phyloP scores from a whole-genome alignment of 2,329 filamentous ascomycete species.

The Mycogone perniciosa region DNA sequence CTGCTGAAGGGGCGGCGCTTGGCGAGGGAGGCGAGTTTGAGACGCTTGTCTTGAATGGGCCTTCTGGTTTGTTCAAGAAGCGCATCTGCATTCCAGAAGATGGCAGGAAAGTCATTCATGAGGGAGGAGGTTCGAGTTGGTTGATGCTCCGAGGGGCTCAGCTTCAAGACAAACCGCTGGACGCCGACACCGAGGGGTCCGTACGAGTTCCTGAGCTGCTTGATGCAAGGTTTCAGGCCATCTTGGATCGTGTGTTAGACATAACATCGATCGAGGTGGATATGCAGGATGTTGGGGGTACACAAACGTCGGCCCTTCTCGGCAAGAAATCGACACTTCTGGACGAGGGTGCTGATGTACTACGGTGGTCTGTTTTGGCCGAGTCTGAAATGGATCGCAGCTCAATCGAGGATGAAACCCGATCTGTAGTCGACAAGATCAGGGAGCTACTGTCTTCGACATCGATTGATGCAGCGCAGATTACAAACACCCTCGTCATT shows the following conservation, averaged over 20 bases:
- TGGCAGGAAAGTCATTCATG: slow-evolving; percentile 48
- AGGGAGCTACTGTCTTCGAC: slow-evolving; percentile 31
- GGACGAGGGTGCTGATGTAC: slow-evolving; percentile 16
- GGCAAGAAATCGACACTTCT: neutral
- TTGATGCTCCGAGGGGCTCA: slow-evolving; percentile 55
- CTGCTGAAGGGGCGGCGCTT: slow-evolving; percentile 62
- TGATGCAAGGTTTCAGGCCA: slow-evolving; percentile 51
- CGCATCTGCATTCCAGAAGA: slow-evolving; percentile 56
- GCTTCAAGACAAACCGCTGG: slow-evolving; percentile 38
- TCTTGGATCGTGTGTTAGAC: slow-evolving; percentile 26
- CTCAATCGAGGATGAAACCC: slow-evolving; percentile 42
- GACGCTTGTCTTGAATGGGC: slow-evolving; percentile 81
- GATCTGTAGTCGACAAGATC: slow-evolving; percentile 42
- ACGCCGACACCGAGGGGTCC: slow-evolving; percentile 13
- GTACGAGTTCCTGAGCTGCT: slow-evolving; percentile 58
- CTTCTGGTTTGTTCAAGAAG: slow-evolving; percentile 62
- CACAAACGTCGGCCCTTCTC: neutral
- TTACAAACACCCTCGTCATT: slow-evolving; percentile 58
- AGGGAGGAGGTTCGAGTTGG: slow-evolving; percentile 74
- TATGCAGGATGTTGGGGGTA: neutral
- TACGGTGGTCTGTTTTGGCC: slow-evolving; percentile 36
- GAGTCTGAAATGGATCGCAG: slow-evolving; percentile 16
- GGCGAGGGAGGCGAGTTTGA: slow-evolving; percentile 97
- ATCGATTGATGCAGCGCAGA: slow-evolving; percentile 27
- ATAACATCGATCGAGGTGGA: neutral